These are phyloP conservation scores for Phlebiopsis flavidoalba DNA, from an alignment of 768 basidiomycete species.

Conservation along the genomic window DNA sequence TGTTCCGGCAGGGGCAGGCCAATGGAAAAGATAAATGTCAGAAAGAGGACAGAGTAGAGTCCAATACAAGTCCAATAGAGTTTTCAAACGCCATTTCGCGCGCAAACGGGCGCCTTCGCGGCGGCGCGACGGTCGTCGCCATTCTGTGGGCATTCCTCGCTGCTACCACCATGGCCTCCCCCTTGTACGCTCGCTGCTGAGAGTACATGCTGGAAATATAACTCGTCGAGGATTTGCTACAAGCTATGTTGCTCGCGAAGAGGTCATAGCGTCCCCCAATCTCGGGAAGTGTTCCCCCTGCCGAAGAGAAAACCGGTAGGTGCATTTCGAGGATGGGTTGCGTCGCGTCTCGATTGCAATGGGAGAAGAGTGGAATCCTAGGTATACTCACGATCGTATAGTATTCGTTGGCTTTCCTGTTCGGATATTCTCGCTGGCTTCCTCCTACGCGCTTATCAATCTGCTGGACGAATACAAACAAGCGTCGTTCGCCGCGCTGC, in stretches of 20 bases:
- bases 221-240: slow-evolving; percentile 39
- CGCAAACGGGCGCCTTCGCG: background rate
- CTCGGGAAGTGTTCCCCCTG: slow-evolving; percentile 48
- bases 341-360: slow-evolving; percentile 13
- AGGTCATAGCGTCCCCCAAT: slow-evolving; percentile 34
- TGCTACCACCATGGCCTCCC: slow-evolving; percentile 31
- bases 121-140: background rate
- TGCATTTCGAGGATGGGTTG: slow-evolving; percentile 40
- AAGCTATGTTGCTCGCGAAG: slow-evolving; percentile 38
- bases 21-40: background rate
- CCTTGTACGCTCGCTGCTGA: slow-evolving; percentile 25
- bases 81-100: background rate
- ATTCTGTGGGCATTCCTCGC: background rate
- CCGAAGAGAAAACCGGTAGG: slow-evolving; percentile 79
- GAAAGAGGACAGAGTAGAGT: too few relatives aligned
- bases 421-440: slow-evolving; percentile 89
- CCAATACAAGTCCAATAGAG: too few relatives aligned
- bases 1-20: background rate
- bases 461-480: slow-evolving; percentile 87
- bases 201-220: slow-evolving; percentile 13
- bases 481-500: slow-evolving; percentile 78
- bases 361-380: background rate
- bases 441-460: slow-evolving; percentile 84
- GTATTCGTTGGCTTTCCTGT: slow-evolving; percentile 80
- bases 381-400: slow-evolving; percentile 20